These are phyloP conservation scores for Penicillium atrosanguineum DNA, from an alignment of 495 filamentous ascomycete genomes.

Conservation along the genomic window DNA sequence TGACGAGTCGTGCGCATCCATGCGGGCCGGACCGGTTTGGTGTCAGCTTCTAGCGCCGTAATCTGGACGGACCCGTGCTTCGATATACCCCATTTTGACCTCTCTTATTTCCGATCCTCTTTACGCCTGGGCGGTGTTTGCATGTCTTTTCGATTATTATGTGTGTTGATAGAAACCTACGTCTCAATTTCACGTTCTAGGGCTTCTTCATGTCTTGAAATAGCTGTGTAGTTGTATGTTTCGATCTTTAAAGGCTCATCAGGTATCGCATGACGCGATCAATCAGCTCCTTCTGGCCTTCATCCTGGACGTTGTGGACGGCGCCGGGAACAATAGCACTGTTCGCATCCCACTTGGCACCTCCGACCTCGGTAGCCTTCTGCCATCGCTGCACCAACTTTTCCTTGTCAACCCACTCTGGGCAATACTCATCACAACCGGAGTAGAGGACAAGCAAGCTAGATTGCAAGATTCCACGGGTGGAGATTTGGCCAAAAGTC, in stretches of 20 bases:
- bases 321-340: constrained; percentile 61
- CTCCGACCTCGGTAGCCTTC: constrained; percentile 54
- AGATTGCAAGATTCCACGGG: constrained; percentile 51
- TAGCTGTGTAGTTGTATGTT: background rate
- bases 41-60: constrained; percentile 1
- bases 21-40: constrained; percentile 10
- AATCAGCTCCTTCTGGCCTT: constrained; percentile 50
- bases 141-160: constrained; percentile 19
- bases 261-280: constrained; percentile 57
- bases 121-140: constrained; percentile 25
- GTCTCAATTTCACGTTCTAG: constrained; percentile 16
- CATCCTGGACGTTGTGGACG: constrained; percentile 56
- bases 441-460: constrained; percentile 59
- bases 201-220: background rate
- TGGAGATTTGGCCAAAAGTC: constrained; percentile 64
- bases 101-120: constrained; percentile 11
- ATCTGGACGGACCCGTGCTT: constrained; percentile 10
- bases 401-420: constrained; percentile 59
- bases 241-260: constrained; percentile 32
- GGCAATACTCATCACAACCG: constrained; percentile 70
- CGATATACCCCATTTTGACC: constrained; percentile 28
- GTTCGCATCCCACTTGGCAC: constrained; percentile 46
- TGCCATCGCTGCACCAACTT: constrained; percentile 64
- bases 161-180: constrained; percentile 22
- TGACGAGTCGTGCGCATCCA: constrained; percentile 10